Base-by-base conservation (phyloP, 2,329 filamentous ascomycete species). In the Helicocarpus griseus region DNA sequence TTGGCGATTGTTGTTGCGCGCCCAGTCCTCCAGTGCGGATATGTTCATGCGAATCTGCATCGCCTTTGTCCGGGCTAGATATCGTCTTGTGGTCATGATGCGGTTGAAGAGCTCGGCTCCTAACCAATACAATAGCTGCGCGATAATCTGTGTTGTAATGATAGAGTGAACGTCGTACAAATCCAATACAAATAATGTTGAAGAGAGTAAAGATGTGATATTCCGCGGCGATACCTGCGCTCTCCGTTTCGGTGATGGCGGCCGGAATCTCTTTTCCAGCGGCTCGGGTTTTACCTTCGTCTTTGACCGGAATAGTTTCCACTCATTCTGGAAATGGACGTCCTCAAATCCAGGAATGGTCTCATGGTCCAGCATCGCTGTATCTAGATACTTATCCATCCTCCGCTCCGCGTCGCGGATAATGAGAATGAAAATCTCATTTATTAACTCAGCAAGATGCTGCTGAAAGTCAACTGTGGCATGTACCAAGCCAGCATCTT, bases 31-130 rank as follows among this genome's bases (percentile, higher is more conserved):
- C 19, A 98, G 74, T 6, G 84, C 85, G 0, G 93, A 97, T 5
- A 98, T 83, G 65, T 98, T 98, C 90, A 98, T 97, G 58, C 93
- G 87, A 60, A 98, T 97, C 67, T 98, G 93, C 93, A 98, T 98
- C 3, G 93, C 93, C 69, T 98, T 98, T 17, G 93, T 98, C 49
- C 93, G 81, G 5, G 93, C 91, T 8, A 98, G 77, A 63, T 96
- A 98, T 66, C 91, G 90, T 57, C 89, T 82, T 63, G 94, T 96
- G 28, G 87, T 91, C 87, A 98, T 95, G 68, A 98, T 87, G 53
- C 91, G 86, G 68, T 98, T 98, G 74, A 98, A 98, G 7, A 97
- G 80, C 69, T 98, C 93, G 0, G 91, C 88, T 5, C 90, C 87
- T 14, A 98, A 78, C 93, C 93, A 98, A 72, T 96, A 98, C 41